Evolutionary conservation across 176 grass and related monocot species (phyloP).

Genomic region (Thinopyrum elongatum): DNA sequence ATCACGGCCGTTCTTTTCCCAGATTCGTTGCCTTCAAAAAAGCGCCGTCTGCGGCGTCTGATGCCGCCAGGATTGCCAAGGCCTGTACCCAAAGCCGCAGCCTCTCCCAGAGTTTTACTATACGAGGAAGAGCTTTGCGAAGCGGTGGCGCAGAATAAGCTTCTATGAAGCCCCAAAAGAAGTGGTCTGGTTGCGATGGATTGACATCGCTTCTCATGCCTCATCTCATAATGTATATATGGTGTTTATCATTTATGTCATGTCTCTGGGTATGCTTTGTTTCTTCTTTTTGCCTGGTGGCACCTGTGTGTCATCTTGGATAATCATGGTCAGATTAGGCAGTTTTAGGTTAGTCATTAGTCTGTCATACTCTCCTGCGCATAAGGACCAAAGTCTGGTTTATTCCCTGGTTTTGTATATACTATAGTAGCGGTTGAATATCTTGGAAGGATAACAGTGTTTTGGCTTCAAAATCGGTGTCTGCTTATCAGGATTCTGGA

Average conservation of each 20-base stretch:
- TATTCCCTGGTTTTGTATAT: slow-evolving; percentile 36
- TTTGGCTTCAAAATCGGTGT: background rate
- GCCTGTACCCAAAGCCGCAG: slow-evolving; percentile 54
- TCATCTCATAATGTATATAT: slow-evolving; percentile 32
- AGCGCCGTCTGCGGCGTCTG: slow-evolving; percentile 14
- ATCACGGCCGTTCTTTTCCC: slow-evolving; percentile 90
- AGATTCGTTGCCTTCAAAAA: slow-evolving; percentile 49
- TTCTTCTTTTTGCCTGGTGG: slow-evolving; percentile 21
- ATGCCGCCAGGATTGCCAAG: slow-evolving; percentile 74
- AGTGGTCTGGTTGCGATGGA: background rate
- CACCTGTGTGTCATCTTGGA: slow-evolving; percentile 11
- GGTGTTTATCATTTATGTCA: slow-evolving; percentile 15
- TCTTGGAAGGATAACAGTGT: background rate
- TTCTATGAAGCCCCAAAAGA: slow-evolving; percentile 51
- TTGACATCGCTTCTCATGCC: background rate
- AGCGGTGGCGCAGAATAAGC: slow-evolving; percentile 94
- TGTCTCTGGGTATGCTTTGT: slow-evolving; percentile 17
- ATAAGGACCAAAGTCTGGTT: slow-evolving; percentile 29
- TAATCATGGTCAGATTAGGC: slow-evolving; percentile 28
- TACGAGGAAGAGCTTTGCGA: slow-evolving; percentile 89
- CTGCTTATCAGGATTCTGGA: background rate
- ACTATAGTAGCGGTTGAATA: background rate
- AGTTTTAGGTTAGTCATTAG: slow-evolving; percentile 42
- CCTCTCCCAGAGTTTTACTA: slow-evolving; percentile 61
- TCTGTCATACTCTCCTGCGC: slow-evolving; percentile 9